A percentile compares a stretch with the other conserved stretches of the same genome.
Evolutionary conservation across 164 flowering plant species (phyloP).

Genomic region (Malania oleifera): DNA sequence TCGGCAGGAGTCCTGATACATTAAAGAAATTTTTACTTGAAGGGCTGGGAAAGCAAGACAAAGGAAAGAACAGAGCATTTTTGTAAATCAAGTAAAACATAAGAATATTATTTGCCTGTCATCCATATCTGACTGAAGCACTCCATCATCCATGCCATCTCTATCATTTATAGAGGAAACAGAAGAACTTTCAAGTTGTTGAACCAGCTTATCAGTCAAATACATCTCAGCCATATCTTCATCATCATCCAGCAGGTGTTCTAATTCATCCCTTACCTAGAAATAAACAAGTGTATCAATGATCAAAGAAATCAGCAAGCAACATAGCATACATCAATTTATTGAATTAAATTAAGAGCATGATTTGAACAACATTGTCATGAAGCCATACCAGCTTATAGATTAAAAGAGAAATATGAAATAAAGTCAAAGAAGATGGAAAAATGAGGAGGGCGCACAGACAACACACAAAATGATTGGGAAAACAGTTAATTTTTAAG

Average conservation of each 20-base stretch:
- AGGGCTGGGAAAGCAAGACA: background rate
- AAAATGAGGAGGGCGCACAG: no score
- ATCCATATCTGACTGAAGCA: slow-evolving; percentile 34
- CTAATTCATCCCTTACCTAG: slow-evolving; percentile 73
- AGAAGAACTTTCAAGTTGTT: slow-evolving; percentile 51
- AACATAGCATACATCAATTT: background rate
- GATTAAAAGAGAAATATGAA: no score
- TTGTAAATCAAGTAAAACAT: background rate
- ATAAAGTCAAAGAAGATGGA: no score
- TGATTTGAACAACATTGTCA: no score
- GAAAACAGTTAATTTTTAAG: no score
- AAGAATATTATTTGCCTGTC: slow-evolving; percentile 39
- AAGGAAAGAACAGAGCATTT: background rate
- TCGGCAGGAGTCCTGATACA: slow-evolving; percentile 43
- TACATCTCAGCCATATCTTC: slow-evolving; percentile 88
- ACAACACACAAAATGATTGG: no score
- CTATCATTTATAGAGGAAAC: slow-evolving; percentile 47
- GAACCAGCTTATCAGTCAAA: slow-evolving; percentile 66
- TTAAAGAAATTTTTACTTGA: background rate
- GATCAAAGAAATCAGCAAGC: background rate
- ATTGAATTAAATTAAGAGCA: no score
- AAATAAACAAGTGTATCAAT: background rate
- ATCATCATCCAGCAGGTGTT: slow-evolving; percentile 66
- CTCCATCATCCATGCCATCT: slow-evolving; percentile 46
- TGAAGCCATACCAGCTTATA: no score